Evolutionary conservation across 2,329 filamentous ascomycete species (phyloP).

Genomic region (Xylaria sp.): DNA sequence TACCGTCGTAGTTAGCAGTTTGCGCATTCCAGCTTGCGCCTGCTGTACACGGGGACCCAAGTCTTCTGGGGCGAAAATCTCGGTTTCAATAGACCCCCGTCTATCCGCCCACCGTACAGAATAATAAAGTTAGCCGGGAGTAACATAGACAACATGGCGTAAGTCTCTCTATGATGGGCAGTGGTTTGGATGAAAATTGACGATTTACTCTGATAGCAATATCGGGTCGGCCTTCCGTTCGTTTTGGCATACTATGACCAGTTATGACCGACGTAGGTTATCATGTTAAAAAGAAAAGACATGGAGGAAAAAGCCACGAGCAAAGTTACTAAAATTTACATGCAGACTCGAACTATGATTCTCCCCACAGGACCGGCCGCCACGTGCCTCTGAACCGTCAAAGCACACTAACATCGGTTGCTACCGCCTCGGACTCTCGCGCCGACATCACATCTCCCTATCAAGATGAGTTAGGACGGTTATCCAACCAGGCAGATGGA

Average conservation of each 20-base stretch:
- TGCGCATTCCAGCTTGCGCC: constrained; percentile 17
- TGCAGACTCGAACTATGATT: constrained; percentile 92
- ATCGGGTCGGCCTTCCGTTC: constrained; percentile 80
- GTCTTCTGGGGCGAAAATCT: neutral
- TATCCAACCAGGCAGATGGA: constrained; percentile 61
- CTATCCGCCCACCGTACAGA: neutral
- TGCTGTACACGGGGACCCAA: constrained; percentile 3
- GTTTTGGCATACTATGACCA: constrained; percentile 94
- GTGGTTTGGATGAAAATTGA: constrained; percentile 38
- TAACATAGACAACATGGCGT: constrained; percentile 44
- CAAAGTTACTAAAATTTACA: constrained; percentile 45
- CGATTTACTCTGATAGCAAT: constrained; percentile 52
- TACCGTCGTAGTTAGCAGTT: constrained; percentile 7
- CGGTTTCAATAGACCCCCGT: constrained; percentile 4
- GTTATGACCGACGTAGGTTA: constrained; percentile 72
- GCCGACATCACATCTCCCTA: constrained; percentile 84
- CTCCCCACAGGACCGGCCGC: constrained; percentile 88
- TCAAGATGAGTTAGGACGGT: constrained; percentile 73
- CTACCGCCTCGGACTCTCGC: constrained; percentile 89
- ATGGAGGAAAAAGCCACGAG: constrained; percentile 5
- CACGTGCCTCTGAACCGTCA: constrained; percentile 89
- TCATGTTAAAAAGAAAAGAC: constrained; percentile 8
- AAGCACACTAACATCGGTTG: constrained; percentile 84
- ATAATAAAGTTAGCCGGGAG: neutral
- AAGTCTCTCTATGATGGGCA: constrained; percentile 34